Conservation (phyloP, 2,329 filamentous ascomycete genomes). For the Botrytis fragariae region DNA sequence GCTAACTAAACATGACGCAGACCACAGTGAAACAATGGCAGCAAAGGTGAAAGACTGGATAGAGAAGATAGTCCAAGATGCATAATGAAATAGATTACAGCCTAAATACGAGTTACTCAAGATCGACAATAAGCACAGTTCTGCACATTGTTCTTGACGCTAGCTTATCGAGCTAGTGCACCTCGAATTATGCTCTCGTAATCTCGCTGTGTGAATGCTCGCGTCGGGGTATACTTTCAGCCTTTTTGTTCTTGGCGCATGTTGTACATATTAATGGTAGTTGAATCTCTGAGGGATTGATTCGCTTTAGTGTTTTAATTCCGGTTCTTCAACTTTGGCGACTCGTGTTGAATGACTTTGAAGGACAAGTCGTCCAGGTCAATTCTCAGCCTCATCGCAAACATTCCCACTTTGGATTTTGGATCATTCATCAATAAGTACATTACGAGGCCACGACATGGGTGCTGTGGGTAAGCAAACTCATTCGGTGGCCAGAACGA, state of each 20-base stretch:
- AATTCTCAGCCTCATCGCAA: neutral
- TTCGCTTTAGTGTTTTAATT: too few relatives aligned
- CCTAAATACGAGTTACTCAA: neutral
- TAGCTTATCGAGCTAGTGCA: neutral
- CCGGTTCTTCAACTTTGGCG: neutral
- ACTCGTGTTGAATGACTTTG: too few relatives aligned
- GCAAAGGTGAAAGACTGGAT: conserved; percentile 46
- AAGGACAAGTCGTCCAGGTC: neutral
- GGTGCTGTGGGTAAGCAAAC: neutral
- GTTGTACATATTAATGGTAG: neutral
- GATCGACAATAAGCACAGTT: neutral
- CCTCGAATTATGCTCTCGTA: neutral
- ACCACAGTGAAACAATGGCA: conserved; percentile 49
- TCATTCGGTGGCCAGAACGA: neutral
- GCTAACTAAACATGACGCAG: conserved; percentile 32
- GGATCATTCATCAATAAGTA: neutral
- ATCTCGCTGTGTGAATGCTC: neutral
- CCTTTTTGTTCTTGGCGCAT: neutral
- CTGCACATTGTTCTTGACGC: neutral
- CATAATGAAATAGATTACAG: neutral
- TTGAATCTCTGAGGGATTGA: too few relatives aligned
- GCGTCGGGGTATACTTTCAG: too few relatives aligned
- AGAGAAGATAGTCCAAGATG: conserved; percentile 27
- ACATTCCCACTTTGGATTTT: neutral
- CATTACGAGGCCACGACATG: neutral